phyloP scores from a whole-genome alignment of 768 basidiomycete genomes.

The Tylopilus balloui region DNA sequence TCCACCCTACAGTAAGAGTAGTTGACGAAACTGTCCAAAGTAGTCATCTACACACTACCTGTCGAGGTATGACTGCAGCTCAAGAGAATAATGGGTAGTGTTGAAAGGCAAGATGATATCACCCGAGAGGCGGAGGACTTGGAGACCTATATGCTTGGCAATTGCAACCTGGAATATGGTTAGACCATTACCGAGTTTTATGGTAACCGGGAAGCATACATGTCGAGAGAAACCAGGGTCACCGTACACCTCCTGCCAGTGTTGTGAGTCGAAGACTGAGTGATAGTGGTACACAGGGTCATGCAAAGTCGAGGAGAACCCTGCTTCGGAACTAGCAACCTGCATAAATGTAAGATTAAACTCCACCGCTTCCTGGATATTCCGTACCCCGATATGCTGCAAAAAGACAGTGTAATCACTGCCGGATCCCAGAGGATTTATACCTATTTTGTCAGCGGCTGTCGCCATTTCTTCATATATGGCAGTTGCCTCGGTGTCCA shows the following conservation, averaged over 20 bases:
- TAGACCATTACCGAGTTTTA: not conserved
- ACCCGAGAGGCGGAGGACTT: constrained; percentile 59
- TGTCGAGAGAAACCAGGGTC: constrained; percentile 76
- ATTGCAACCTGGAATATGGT: constrained; percentile 49
- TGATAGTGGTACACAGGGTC: constrained; percentile 75
- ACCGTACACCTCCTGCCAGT: constrained; percentile 70
- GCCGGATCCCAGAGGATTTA: constrained; percentile 72
- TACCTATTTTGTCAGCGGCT: constrained; percentile 34
- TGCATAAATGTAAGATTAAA: constrained; percentile 11
- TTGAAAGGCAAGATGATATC: constrained; percentile 67
- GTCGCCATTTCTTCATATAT: constrained; percentile 25
- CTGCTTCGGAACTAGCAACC: constrained; percentile 34
- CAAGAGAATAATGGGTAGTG: constrained; percentile 69
- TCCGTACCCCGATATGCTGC: constrained; percentile 64
- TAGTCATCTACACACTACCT: constrained; percentile 38
- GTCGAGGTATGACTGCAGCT: constrained; percentile 59
- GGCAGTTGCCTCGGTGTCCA: constrained; percentile 28
- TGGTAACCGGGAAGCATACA: constrained; percentile 35
- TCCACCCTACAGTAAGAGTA: constrained; percentile 26
- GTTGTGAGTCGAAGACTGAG: constrained; percentile 67
- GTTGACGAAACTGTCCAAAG: constrained; percentile 23
- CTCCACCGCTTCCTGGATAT: not conserved
- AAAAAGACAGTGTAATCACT: constrained; percentile 93
- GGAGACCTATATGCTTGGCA: constrained; percentile 61
- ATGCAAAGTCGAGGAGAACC: constrained; percentile 33